A percentile compares a stretch with the other conserved stretches of the same genome.
phyloP scores from a whole-genome alignment of 1,284 basidiomycete species.

The Volvariella surrecta region DNA sequence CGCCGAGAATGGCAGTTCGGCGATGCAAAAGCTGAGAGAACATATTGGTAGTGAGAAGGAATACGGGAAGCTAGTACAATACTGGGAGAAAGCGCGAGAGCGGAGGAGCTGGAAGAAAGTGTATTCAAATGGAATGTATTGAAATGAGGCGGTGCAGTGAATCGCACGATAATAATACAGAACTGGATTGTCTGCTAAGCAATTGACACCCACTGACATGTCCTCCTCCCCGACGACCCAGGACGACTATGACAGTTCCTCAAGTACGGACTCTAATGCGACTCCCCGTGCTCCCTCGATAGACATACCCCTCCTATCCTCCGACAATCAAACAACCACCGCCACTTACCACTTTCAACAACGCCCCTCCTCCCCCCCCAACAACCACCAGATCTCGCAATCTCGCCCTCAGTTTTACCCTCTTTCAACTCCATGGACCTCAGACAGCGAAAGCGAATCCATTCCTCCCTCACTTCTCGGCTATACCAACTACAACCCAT shows the following conservation, averaged over 20 bases:
- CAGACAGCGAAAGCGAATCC: slow-evolving; percentile 60
- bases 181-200: slow-evolving; percentile 2
- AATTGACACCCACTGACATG: not conserved
- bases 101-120: slow-evolving; percentile 65
- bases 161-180: not conserved
- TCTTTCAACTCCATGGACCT: slow-evolving; percentile 44
- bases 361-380: slow-evolving; percentile 35
- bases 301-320: slow-evolving; percentile 14
- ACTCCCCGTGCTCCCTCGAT: slow-evolving; percentile 18
- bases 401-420: slow-evolving; percentile 36
- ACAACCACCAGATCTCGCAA: slow-evolving; percentile 25
- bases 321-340: slow-evolving; percentile 24
- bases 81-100: slow-evolving; percentile 62
- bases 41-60: slow-evolving; percentile 15
- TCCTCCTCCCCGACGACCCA: slow-evolving; percentile 2
- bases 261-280: slow-evolving; percentile 30
- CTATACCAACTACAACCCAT: slow-evolving; percentile 34
- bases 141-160: slow-evolving; percentile 6
- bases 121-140: slow-evolving; percentile 42
- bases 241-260: slow-evolving; percentile 29
- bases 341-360: slow-evolving; percentile 21
- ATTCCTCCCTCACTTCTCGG: slow-evolving; percentile 38
- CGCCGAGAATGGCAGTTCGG: slow-evolving; percentile 38
- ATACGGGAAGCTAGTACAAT: slow-evolving; percentile 41
- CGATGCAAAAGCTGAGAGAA: slow-evolving; percentile 40